Percentiles rank a stretch among this genome's conserved stretches.
These are phyloP conservation scores for Thielaviopsis punctulata DNA, from an alignment of 2,329 filamentous ascomycete genomes.

Conservation along the genomic window DNA sequence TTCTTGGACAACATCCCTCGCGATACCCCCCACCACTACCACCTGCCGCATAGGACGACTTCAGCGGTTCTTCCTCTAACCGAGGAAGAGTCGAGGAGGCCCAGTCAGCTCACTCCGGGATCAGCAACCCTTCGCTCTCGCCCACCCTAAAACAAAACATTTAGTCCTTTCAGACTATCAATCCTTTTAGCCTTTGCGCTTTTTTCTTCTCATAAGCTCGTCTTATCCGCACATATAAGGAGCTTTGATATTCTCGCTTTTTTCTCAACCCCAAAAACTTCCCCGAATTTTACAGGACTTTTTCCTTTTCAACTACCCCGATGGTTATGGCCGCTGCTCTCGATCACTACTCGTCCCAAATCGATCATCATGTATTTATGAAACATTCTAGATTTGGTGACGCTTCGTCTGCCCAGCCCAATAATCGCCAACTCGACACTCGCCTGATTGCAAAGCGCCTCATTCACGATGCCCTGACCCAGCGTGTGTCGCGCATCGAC, in stretches of 20 bases:
- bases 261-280: constrained; percentile 3
- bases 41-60: constrained; percentile 99
- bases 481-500: constrained; percentile 69
- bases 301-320: constrained; percentile 17
- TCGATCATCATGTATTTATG: constrained; percentile 32
- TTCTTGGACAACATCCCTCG: constrained; percentile 27
- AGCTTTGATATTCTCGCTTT: constrained; percentile 8
- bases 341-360: constrained; percentile 33
- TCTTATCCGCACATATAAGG: constrained; percentile 8
- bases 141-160: constrained; percentile 75
- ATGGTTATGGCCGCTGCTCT: constrained; percentile 50
- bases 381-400: constrained; percentile 25
- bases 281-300: constrained; percentile 4
- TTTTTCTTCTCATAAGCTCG: constrained; percentile 12
- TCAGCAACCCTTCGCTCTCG: constrained; percentile 87
- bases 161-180: constrained; percentile 11
- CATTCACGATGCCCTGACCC: constrained; percentile 74
- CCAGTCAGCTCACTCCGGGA: constrained; percentile 81
- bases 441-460: constrained; percentile 47
- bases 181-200: constrained; percentile 1
- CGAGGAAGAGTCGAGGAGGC: constrained; percentile 99
- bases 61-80: constrained; percentile 96
- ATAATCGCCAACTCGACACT: constrained; percentile 13
- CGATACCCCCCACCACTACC: constrained; percentile 45
- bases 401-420: background rate